phyloP scores from a whole-genome alignment of 2,329 filamentous ascomycete species.

The Penicillium nordicum region DNA sequence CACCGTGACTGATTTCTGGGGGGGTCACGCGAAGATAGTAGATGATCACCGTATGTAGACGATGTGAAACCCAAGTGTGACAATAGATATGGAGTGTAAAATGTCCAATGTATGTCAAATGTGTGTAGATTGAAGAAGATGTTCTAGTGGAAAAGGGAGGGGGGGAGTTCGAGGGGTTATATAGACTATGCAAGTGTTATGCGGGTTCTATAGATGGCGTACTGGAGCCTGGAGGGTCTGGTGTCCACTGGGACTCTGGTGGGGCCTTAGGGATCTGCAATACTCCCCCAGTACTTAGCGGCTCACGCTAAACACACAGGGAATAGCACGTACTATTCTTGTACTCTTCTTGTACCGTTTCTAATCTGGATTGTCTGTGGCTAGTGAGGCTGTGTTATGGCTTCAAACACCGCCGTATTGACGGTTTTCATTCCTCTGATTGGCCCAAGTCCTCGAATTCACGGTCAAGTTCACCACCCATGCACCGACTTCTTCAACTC shows the following conservation, averaged over 20 bases:
- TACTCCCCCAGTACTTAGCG: slow-evolving; percentile 9
- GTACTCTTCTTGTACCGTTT: neutral
- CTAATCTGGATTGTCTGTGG: slow-evolving; percentile 7
- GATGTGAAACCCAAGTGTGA: neutral
- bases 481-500: neutral
- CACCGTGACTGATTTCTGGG: slow-evolving; percentile 27
- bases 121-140: neutral
- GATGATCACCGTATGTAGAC: slow-evolving; percentile 12
- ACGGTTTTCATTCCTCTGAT: slow-evolving; percentile 3
- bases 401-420: slow-evolving; percentile 17
- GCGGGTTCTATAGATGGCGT: neutral
- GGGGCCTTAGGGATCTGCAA: neutral
- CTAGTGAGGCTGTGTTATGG: slow-evolving; percentile 13
- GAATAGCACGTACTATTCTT: neutral
- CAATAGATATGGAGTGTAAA: neutral
- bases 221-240: slow-evolving; percentile 17
- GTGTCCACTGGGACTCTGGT: neutral
- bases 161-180: neutral
- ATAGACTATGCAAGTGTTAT: slow-evolving; percentile 7
- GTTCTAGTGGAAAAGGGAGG: neutral
- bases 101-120: neutral
- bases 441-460: slow-evolving; percentile 1
- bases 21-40: slow-evolving; percentile 14
- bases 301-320: neutral
- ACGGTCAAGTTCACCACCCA: slow-evolving; percentile 2